A percentile compares a stretch with the other conserved stretches of the same genome.
These are phyloP conservation scores for Trichosporon sp. DNA, from an alignment of 1,284 basidiomycete species.

Conservation along the genomic window DNA sequence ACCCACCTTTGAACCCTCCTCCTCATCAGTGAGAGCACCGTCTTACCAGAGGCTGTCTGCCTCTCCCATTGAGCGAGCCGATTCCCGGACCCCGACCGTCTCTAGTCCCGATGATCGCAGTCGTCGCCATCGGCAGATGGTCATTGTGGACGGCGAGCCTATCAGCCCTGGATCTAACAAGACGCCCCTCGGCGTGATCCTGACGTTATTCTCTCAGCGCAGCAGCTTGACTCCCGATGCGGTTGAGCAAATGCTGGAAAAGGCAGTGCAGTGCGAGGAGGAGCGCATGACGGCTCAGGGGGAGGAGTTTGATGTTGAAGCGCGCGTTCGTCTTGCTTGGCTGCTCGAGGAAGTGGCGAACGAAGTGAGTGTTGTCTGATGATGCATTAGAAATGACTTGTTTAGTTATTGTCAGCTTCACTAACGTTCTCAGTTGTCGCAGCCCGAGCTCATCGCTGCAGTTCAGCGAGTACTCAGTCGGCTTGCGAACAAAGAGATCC, in stretches of 20 bases:
- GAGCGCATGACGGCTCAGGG: neutral
- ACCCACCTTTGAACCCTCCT: neutral
- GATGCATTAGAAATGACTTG: neutral
- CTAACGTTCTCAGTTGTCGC: slow-evolving; percentile 8
- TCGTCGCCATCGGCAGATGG: slow-evolving; percentile 9
- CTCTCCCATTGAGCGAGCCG: neutral
- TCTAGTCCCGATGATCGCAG: neutral
- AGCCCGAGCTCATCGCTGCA: slow-evolving; percentile 7
- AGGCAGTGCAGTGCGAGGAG: slow-evolving; percentile 7
- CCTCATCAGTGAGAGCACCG: neutral
- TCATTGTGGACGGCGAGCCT: slow-evolving; percentile 20
- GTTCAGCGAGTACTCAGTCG: slow-evolving; percentile 1
- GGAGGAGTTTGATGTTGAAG: slow-evolving; percentile 9
- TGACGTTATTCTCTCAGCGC: slow-evolving; percentile 6
- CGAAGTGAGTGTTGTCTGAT: slow-evolving; percentile 10
- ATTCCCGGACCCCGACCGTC: neutral
- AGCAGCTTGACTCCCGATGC: neutral
- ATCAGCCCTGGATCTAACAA: slow-evolving; percentile 5
- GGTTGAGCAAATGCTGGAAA: slow-evolving; percentile 3
- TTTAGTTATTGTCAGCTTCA: neutral
- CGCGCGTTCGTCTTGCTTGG: slow-evolving; percentile 12
- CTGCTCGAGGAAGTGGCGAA: slow-evolving; percentile 13
- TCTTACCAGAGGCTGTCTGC: neutral
- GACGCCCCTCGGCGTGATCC: slow-evolving; percentile 7
- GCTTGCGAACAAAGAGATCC: neutral